Evolutionary conservation across 495 filamentous ascomycete species (phyloP), one percentile per base, ranked within the genome.

Genomic region (Daldinia childiae): DNA sequence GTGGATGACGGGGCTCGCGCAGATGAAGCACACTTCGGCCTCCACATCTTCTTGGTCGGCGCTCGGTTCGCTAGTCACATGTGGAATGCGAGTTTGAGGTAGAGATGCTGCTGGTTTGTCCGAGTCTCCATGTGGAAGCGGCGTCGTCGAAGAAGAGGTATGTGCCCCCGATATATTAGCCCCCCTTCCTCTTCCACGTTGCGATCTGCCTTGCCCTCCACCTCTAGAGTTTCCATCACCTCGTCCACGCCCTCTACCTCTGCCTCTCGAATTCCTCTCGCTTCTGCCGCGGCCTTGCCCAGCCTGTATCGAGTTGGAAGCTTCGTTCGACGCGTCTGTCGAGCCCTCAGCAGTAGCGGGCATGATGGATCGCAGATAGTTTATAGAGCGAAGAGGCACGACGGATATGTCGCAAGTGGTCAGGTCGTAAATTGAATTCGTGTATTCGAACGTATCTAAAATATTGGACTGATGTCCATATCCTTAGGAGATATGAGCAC

Each of bases 21-120:
- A 99, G 68, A 99, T 98, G 80, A 98, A 98, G 85, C 95, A 99
- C 62, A 97, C 85, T 57, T 97, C 92, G 8, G 85, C 88, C 68
- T 95, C 92, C 26, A 85, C 83, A 41, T 88, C 88, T 63, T 89
- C 77, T 11, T 64, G 75, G 24, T 55, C 77, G 26, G 27, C 62
- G 17, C 59, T 62, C 36, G 60, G 64, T n/a, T 73, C 64, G 43
- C 34, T 48, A 6, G 54, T 43, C 17, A 43, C 56, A 50, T 14
- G 48, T 27, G 51, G 38, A 14, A 65, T 52, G 34, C 48, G 71
- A 32, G 66, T 50, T 14, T 64, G 59, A 6, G 66, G 32, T 29
- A 15, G 39, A 21, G 24, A 15, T 19, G 58, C 45, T 29, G 54
- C 21, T 41, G 66, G n/a, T 32, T 51, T 39, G 54, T 14, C 38